Conservation (phyloP, 78 protist species). For the Tieghemostelium lacteum region DNA sequence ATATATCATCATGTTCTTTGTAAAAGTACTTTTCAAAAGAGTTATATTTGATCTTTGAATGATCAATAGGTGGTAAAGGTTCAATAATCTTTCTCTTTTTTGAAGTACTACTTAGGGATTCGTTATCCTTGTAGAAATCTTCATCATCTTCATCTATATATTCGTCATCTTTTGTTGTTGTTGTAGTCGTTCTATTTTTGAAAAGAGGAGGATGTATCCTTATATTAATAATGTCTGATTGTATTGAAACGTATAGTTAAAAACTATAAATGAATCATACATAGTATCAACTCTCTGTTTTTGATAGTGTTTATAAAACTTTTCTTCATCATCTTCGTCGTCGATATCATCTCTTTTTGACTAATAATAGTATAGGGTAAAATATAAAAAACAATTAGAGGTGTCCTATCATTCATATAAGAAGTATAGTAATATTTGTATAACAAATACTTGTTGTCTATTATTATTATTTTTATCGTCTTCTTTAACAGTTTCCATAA, state of each 20-base stretch:
- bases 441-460: background rate
- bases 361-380: background rate
- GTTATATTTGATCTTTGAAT: constrained; percentile 67
- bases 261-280: too few species aligned
- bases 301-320: constrained; percentile 29
- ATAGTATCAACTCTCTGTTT: constrained; percentile 51
- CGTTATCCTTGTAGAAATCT: background rate
- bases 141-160: background rate
- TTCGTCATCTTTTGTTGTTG: background rate
- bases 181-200: too few species aligned
- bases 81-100: constrained; percentile 26
- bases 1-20: constrained; percentile 44
- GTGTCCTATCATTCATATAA: background rate
- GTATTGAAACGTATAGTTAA: too few species aligned
- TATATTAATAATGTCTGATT: too few species aligned
- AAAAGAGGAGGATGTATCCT: too few species aligned
- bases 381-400: background rate
- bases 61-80: constrained; percentile 86
- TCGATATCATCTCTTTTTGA: constrained; percentile 67
- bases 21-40: constrained; percentile 84
- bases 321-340: constrained; percentile 68
- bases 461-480: background rate
- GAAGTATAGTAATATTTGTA: background rate
- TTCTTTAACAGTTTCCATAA: constrained; percentile 38
- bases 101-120: background rate